Evolutionary conservation across 352 stramenopile species (phyloP).

Genomic region (Pythium sukuiense): DNA sequence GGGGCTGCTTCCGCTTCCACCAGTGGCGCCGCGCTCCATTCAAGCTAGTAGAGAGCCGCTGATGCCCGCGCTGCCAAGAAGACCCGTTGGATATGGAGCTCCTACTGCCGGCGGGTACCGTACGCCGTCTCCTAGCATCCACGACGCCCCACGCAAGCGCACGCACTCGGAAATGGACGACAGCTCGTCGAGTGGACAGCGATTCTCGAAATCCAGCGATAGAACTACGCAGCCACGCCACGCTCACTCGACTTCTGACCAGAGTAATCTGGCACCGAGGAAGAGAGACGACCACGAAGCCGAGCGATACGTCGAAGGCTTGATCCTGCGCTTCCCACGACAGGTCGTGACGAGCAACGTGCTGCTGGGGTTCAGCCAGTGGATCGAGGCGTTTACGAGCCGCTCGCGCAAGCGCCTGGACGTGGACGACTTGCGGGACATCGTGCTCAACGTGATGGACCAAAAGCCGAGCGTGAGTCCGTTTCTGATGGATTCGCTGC

Average conservation of each 20-base stretch:
- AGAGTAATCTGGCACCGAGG: constrained; percentile 5
- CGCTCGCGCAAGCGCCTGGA: constrained; percentile 46
- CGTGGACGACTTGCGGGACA: constrained; percentile 60
- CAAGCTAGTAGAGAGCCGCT: constrained; percentile 5
- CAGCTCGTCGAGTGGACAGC: neutral
- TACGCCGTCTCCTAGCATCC: constrained; percentile 2
- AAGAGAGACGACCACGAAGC: constrained; percentile 35
- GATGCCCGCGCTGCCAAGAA: constrained; percentile 5
- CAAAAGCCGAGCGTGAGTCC: constrained; percentile 38
- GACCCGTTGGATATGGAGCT: constrained; percentile 1
- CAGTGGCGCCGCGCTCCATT: neutral
- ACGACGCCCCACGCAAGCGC: constrained; percentile 28
- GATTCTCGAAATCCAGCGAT: neutral
- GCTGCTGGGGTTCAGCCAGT: constrained; percentile 66
- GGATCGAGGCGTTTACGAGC: constrained; percentile 49
- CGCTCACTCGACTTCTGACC: constrained; percentile 7
- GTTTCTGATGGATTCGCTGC: constrained; percentile 57
- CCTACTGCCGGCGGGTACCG: constrained; percentile 14
- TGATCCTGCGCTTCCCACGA: constrained; percentile 69
- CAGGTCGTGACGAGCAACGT: constrained; percentile 65
- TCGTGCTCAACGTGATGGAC: constrained; percentile 54
- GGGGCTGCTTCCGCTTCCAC: neutral
- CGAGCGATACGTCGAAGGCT: constrained; percentile 48
- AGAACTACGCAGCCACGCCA: neutral
- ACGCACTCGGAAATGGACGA: constrained; percentile 33